These are phyloP conservation scores for Mucor racemosus DNA, from an alignment of 371 early-diverging fungal species.

Conservation along the genomic window DNA sequence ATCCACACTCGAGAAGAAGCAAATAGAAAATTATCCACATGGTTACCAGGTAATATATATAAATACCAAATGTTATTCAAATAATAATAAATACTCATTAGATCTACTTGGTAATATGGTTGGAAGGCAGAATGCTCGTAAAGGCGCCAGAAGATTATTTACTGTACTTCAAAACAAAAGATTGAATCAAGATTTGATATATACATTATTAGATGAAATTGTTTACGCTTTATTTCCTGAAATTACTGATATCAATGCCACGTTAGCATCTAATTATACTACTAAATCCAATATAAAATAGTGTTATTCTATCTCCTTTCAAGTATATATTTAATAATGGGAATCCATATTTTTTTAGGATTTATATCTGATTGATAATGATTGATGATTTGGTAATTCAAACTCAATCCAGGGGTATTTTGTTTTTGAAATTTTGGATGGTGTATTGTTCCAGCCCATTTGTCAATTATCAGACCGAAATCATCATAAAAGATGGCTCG, in stretches of 20 bases:
- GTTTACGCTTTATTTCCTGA: slow-evolving; percentile 77
- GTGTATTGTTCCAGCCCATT: too few relatives aligned
- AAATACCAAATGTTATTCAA: not conserved
- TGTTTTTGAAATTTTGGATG: too few relatives aligned
- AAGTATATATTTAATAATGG: too few relatives aligned
- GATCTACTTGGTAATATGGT: slow-evolving; percentile 81
- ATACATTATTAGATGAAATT: slow-evolving; percentile 77
- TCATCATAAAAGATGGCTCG: too few relatives aligned
- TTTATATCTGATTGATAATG: too few relatives aligned
- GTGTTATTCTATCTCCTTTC: too few relatives aligned
- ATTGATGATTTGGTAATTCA: too few relatives aligned
- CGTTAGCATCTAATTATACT: too few relatives aligned
- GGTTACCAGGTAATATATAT: slow-evolving; percentile 59
- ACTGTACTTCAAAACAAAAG: slow-evolving; percentile 76
- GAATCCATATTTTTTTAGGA: too few relatives aligned
- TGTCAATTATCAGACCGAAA: too few relatives aligned
- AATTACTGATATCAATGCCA: not conserved
- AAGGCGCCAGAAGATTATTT: slow-evolving; percentile 76
- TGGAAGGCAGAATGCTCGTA: slow-evolving; percentile 80
- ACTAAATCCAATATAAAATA: not conserved
- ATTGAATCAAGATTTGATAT: slow-evolving; percentile 79
- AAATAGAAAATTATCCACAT: slow-evolving; percentile 66
- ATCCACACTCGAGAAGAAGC: slow-evolving; percentile 63
- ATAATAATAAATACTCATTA: slow-evolving; percentile 11
- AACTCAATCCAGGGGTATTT: too few relatives aligned